Percentiles rank a stretch among this genome's conserved stretches.
Conservation (phyloP, 371 early-diverging fungal species). For the Mucor velutinosus region DNA sequence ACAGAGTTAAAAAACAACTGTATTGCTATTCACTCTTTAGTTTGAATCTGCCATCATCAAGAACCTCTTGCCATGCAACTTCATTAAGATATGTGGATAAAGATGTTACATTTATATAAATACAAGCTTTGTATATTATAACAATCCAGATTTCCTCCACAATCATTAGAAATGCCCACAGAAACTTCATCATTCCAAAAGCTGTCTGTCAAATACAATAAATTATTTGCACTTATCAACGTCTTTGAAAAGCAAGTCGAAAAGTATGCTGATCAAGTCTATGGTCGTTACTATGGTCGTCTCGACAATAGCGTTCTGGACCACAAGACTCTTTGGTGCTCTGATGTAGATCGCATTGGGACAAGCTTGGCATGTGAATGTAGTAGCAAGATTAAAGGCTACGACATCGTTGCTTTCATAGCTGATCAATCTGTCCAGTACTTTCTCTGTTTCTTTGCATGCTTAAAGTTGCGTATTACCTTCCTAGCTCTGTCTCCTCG, state of each 20-base stretch:
- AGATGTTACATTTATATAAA: too few species aligned
- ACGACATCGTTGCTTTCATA: slow-evolving; percentile 16
- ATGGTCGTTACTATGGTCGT: slow-evolving; percentile 6
- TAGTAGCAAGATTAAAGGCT: not conserved
- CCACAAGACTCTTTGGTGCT: slow-evolving; percentile 25
- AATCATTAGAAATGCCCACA: too few species aligned
- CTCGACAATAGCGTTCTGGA: not conserved
- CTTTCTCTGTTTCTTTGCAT: slow-evolving; percentile 22
- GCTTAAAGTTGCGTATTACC: slow-evolving; percentile 23
- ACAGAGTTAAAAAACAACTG: too few species aligned
- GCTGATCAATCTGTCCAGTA: slow-evolving; percentile 28
- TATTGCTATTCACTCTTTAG: too few species aligned
- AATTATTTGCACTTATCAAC: not conserved
- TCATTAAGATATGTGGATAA: too few species aligned
- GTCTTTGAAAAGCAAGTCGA: not conserved
- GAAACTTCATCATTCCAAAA: too few species aligned
- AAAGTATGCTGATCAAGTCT: slow-evolving; percentile 1
- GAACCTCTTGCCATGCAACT: too few species aligned
- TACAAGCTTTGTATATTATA: too few species aligned
- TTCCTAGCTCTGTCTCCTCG: slow-evolving; percentile 32
- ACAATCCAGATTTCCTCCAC: too few species aligned
- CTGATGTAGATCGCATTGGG: slow-evolving; percentile 24
- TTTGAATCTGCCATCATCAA: too few species aligned
- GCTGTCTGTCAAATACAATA: too few species aligned
- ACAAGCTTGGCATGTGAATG: slow-evolving; percentile 36